Evolutionary conservation across 495 filamentous ascomycete genomes (phyloP).

Genomic region (Hypoxylon fuscum): DNA sequence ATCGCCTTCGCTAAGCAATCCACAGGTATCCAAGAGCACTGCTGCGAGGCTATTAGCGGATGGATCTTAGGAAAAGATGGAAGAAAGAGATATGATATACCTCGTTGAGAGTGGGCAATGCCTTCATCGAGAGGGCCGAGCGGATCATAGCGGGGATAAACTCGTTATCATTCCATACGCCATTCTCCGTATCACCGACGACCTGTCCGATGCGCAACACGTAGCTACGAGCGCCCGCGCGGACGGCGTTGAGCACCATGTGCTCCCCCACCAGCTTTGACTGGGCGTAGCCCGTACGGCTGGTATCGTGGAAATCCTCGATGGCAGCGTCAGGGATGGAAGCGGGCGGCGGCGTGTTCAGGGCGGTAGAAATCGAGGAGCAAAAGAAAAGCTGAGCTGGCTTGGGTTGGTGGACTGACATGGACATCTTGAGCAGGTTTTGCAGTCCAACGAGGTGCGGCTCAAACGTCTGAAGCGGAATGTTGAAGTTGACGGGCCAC

Average conservation of each 20-base stretch:
- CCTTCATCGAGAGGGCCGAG: not conserved
- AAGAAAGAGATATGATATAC: not conserved
- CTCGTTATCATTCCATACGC: not conserved
- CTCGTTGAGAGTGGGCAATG: not conserved
- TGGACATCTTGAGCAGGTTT: no score
- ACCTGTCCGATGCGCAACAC: not conserved
- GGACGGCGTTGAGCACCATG: not conserved
- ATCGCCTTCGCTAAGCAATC: not conserved
- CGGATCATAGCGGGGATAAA: not conserved
- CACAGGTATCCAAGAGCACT: not conserved
- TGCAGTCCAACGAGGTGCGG: no score
- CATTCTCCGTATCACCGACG: not conserved
- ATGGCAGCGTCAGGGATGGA: no score
- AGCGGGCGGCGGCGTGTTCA: no score
- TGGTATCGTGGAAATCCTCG: not conserved
- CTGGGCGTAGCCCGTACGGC: not conserved
- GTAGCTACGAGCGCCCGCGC: not conserved
- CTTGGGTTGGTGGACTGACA: no score
- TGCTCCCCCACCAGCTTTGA: not conserved
- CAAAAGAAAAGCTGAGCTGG: no score
- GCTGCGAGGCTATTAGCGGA: not conserved
- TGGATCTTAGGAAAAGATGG: not conserved
- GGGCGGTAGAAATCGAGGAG: not conserved
- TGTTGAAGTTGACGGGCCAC: no score
- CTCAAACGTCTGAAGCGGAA: no score